phyloP scores from a whole-genome alignment of 2,329 filamentous ascomycete species.

The Emergomyces orientalis region DNA sequence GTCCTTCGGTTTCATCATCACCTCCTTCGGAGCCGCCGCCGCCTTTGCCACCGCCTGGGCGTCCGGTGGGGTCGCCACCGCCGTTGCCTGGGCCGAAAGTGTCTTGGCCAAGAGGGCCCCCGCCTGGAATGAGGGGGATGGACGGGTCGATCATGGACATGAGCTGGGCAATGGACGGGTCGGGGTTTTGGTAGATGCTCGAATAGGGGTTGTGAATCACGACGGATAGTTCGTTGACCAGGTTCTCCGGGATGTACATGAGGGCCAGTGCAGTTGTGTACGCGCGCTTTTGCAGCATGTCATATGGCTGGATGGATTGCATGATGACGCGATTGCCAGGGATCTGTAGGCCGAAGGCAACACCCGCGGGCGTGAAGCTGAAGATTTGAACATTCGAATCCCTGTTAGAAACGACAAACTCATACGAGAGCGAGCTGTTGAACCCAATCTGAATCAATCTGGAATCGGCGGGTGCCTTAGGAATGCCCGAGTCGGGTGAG shows the following conservation, averaged over 20 bases:
- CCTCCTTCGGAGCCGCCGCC: conserved; percentile 30
- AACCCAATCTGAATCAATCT: conserved; percentile 79
- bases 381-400: conserved; percentile 80
- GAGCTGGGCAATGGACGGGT: conserved; percentile 58
- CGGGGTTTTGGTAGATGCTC: conserved; percentile 61
- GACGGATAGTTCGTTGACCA: conserved; percentile 58
- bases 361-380: conserved; percentile 60
- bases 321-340: conserved; percentile 50
- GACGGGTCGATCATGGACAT: conserved; percentile 75
- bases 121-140: conserved; percentile 56
- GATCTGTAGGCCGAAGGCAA: conserved; percentile 53
- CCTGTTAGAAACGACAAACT: conserved; percentile 63
- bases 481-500: conserved; percentile 54
- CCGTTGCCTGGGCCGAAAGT: conserved; percentile 1
- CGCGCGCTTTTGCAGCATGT: conserved; percentile 48
- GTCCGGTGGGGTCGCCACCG: background rate
- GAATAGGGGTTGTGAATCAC: conserved; percentile 64
- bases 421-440: conserved; percentile 68
- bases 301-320: conserved; percentile 63
- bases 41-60: conserved; percentile 13
- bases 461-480: conserved; percentile 51
- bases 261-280: conserved; percentile 66
- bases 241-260: conserved; percentile 62
- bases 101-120: conserved; percentile 17
- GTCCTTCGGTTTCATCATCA: conserved; percentile 33